Evolutionary conservation across 2,329 filamentous ascomycete genomes (phyloP).

Genomic region (Exserohilum turcica): DNA sequence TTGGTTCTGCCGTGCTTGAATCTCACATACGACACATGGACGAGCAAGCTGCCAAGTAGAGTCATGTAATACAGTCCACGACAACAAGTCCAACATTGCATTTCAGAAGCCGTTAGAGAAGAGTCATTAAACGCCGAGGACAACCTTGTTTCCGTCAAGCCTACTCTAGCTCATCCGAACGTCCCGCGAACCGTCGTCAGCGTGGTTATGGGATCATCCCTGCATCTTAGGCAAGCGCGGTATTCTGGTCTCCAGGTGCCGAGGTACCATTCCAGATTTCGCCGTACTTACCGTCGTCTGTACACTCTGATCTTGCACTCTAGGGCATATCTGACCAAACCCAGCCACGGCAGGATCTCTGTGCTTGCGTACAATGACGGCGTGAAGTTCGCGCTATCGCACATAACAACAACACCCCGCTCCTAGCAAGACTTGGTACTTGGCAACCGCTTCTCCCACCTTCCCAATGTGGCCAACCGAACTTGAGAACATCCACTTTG

Average conservation of each 20-base stretch:
- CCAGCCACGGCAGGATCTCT: neutral
- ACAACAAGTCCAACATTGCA: neutral
- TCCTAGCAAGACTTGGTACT: constrained; percentile 5
- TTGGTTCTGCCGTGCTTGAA: constrained; percentile 9
- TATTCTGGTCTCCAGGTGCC: neutral
- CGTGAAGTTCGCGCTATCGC: constrained; percentile 3
- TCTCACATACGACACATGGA: constrained; percentile 18
- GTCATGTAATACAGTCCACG: neutral
- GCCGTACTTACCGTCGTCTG: neutral
- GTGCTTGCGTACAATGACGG: constrained; percentile 1
- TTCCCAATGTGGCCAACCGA: constrained; percentile 7
- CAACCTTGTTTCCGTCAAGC: neutral
- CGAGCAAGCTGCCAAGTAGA: constrained; percentile 19
- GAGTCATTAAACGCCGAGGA: neutral
- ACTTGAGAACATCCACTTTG: constrained; percentile 1
- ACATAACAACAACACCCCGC: constrained; percentile 5
- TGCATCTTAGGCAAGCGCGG: neutral
- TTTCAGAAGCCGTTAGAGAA: neutral
- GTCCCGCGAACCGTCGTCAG: neutral
- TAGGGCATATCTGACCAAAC: neutral
- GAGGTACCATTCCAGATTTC: neutral
- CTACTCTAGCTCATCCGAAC: neutral
- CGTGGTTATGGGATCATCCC: neutral
- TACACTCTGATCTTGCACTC: neutral
- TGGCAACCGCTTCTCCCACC: constrained; percentile 3